Conservation (phyloP, 208 protist species). For the Leishmania mexicana region DNA sequence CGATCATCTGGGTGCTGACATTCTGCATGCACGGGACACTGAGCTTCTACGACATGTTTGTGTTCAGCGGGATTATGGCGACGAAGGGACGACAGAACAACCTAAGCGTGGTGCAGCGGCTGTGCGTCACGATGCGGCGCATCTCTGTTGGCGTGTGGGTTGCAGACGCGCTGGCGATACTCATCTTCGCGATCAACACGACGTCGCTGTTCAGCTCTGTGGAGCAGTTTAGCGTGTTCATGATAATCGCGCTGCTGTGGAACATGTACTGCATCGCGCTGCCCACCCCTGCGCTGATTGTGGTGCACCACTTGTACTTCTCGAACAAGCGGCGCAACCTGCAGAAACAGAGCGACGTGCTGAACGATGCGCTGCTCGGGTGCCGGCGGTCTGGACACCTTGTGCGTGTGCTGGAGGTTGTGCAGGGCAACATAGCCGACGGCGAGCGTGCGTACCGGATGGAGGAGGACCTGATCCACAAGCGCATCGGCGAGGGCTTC, state of each 20-base stretch:
- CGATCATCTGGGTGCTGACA: constrained; percentile 53
- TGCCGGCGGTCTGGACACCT: constrained; percentile 33
- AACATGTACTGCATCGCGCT: constrained; percentile 61
- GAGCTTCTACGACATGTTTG: constrained; percentile 71
- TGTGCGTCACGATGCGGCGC: constrained; percentile 57
- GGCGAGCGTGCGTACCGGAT: constrained; percentile 29
- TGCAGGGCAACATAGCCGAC: constrained; percentile 35
- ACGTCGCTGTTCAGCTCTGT: constrained; percentile 52
- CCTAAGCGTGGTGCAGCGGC: constrained; percentile 61
- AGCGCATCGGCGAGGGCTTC: constrained; percentile 33
- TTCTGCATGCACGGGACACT: constrained; percentile 65
- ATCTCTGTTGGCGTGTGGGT: constrained; percentile 43
- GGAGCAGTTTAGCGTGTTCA: constrained; percentile 56
- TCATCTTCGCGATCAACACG: constrained; percentile 62
- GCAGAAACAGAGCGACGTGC: constrained; percentile 52
- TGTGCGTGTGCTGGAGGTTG: constrained; percentile 28
- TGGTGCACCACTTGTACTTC: constrained; percentile 65
- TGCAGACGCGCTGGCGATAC: constrained; percentile 49
- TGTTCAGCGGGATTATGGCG: constrained; percentile 58
- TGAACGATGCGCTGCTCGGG: constrained; percentile 26
- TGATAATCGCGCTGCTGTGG: constrained; percentile 57
- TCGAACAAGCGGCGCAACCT: constrained; percentile 43
- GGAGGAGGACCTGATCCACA: constrained; percentile 28
- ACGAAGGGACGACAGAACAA: constrained; percentile 65
- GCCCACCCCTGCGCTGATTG: constrained; percentile 52